phyloP scores from a whole-genome alignment of 2,329 filamentous ascomycete genomes.

The Fusarium fracticaudum region DNA sequence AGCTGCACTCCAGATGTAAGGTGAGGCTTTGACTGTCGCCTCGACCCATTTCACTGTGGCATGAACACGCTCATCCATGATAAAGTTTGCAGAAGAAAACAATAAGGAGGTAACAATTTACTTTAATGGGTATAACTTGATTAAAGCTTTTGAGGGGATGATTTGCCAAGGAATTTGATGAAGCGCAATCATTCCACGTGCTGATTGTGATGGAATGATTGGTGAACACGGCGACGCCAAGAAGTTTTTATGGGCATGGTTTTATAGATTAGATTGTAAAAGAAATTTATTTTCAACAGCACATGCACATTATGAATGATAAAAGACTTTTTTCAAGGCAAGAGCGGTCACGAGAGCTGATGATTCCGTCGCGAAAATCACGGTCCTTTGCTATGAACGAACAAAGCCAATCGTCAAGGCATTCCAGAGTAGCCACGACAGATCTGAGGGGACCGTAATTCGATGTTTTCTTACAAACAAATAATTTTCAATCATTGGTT shows the following conservation, averaged over 20 bases:
- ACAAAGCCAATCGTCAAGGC: accelerated
- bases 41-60: not conserved
- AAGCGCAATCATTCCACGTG: not conserved
- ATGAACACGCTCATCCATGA: not conserved
- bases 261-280: accelerated
- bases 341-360: not conserved
- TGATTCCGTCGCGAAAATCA: too few species aligned
- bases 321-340: accelerated
- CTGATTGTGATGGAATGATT: not conserved
- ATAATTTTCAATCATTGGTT: too few species aligned
- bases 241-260: accelerated
- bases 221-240: not conserved
- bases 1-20: constrained; percentile 6
- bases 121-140: not conserved
- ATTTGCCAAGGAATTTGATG: not conserved
- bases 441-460: accelerated
- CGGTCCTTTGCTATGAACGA: accelerated
- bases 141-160: not conserved
- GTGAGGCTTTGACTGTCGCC: not conserved
- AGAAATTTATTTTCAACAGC: too few species aligned
- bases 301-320: accelerated
- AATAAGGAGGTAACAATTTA: not conserved
- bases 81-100: too few species aligned
- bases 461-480: accelerated
- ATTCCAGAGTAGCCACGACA: not conserved